Evolutionary conservation across 2,329 filamentous ascomycete species (phyloP), one percentile per base, ranked within the genome.

Genomic region (Talaromyces islandicus): DNA sequence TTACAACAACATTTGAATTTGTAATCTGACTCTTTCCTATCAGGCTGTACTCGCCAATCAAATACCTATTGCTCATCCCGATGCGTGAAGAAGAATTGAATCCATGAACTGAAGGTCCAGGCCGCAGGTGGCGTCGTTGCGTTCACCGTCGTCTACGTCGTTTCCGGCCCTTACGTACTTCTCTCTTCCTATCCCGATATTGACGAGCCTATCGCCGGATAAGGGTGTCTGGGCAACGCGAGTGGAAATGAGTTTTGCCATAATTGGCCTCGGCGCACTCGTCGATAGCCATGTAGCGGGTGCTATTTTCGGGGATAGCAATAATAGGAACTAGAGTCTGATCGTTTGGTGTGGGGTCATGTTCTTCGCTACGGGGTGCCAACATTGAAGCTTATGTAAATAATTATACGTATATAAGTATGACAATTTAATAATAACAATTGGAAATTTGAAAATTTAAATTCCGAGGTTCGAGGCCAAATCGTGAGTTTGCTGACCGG

Each of bases 101-200:
- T n/a, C n/a, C n/a, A n/a, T n/a, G n/a, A n/a, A n/a, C n/a, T n/a
- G n/a, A n/a, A n/a, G n/a, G n/a, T n/a, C n/a, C n/a, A 55, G 53
- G 56, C 35, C 41, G 51, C 57, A 48, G 52, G 38, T 25, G 57
- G 57, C 53, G 38, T 59, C 38, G 19, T 55, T 48, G 57, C 43
- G 14, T 55, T 59, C 46, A 35, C 57, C n/a, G 51, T 56, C 12
- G 10, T 59, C 52, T 59, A 55, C 29, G 57, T 56, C 17, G 51
- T 56, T 27, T 55, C 52, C 32, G 57, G 38, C 14, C 38, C 57
- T 55, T 50, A 54, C 51, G 52, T 50, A 54, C 51, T 41, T 59
- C 24, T 54, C 51, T 46, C 70, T 91, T 17, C 89, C 90, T 66
- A 87, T 88, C 0, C 85, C 86, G 0, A 83, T 81, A 0, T 68